Evolutionary conservation across 1,284 basidiomycete genomes (phyloP).

Genomic region (Trichosporon sp.): DNA sequence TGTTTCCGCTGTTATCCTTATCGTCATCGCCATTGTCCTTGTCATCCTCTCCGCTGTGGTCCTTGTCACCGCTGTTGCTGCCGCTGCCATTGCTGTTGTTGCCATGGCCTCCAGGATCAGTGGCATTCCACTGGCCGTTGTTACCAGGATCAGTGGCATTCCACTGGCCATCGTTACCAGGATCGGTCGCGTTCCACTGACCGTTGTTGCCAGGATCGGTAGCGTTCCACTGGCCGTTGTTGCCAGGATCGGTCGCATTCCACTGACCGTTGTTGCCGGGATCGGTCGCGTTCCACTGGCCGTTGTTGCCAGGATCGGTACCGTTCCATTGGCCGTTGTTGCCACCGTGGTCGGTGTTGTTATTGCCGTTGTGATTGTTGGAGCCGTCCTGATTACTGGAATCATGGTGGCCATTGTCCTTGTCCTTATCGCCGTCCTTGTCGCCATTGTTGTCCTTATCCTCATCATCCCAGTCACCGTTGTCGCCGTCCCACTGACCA

Average conservation of each 20-base stretch:
- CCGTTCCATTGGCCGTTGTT: neutral
- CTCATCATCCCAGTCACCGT: neutral
- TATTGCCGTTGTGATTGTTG: neutral
- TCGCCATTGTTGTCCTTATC: neutral
- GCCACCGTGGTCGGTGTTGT: neutral
- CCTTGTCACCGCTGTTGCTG: neutral
- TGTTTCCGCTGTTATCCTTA: neutral
- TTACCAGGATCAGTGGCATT: neutral
- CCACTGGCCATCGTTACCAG: neutral
- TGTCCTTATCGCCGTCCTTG: neutral
- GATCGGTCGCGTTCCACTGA: neutral
- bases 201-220: neutral
- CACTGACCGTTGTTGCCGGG: neutral
- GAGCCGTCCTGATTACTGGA: neutral
- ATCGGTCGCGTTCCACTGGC: neutral
- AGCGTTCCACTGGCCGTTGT: neutral
- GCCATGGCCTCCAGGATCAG: neutral
- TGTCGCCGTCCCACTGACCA: neutral
- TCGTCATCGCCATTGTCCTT: neutral
- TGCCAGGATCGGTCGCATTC: neutral
- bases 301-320: neutral
- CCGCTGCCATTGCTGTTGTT: neutral
- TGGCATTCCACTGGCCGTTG: neutral
- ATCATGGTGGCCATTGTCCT: neutral
- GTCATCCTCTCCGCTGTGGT: neutral